phyloP scores from a whole-genome alignment of 352 stramenopile genomes.

The Phytophthora fragariaefolia region DNA sequence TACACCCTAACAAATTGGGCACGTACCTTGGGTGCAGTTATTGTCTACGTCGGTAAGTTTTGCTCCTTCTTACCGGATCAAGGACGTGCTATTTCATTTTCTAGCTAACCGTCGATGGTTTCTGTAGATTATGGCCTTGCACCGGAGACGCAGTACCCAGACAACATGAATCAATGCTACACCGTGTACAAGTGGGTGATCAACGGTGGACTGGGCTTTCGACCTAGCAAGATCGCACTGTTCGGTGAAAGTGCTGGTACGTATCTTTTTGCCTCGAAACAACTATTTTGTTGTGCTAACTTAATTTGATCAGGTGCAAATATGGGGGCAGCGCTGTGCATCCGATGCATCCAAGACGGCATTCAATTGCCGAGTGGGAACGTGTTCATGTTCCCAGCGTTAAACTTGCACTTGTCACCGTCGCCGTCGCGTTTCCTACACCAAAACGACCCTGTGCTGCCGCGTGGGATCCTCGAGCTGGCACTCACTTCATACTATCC shows the following conservation, averaged over 20 bases:
- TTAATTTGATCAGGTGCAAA: constrained; percentile 69
- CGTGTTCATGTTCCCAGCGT: constrained; percentile 91
- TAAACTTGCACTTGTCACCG: constrained; percentile 89
- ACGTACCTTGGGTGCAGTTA: constrained; percentile 69
- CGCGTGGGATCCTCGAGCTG: constrained; percentile 80
- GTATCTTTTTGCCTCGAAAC: background rate
- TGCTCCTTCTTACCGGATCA: constrained; percentile 1
- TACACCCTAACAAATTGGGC: constrained; percentile 82
- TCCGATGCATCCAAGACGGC: constrained; percentile 85
- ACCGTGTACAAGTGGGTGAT: constrained; percentile 90
- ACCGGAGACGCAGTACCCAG: constrained; percentile 85
- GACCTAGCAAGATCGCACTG: constrained; percentile 67
- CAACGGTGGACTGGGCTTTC: constrained; percentile 74
- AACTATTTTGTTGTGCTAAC: constrained; percentile 2
- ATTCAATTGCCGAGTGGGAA: constrained; percentile 76
- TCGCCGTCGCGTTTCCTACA: constrained; percentile 89
- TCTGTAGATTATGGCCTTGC: constrained; percentile 79
- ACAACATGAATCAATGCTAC: constrained; percentile 78
- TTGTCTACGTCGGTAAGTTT: constrained; percentile 86
- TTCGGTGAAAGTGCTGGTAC: constrained; percentile 88
- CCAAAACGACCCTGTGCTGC: constrained; percentile 87
- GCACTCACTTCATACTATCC: constrained; percentile 89
- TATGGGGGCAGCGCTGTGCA: constrained; percentile 81
- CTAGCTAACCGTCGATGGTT: constrained; percentile 9
- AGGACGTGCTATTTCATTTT: constrained; percentile 4